Conservation (phyloP, 768 basidiomycete genomes). For the Lactarius pseudohatsudake region DNA sequence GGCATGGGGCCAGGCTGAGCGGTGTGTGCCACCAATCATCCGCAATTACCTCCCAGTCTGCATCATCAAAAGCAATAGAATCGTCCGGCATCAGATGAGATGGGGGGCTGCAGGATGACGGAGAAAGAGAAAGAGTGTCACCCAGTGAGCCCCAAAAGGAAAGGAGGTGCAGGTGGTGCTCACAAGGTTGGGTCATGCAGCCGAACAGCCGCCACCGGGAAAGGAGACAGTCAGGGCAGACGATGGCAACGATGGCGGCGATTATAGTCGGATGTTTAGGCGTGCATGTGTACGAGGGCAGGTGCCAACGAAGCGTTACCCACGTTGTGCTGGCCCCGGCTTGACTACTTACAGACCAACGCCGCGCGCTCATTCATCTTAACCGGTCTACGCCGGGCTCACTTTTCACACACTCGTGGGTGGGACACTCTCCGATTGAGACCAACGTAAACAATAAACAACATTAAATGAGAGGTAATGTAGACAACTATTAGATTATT, state of each 20-base stretch:
- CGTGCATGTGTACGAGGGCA: conserved; percentile 17
- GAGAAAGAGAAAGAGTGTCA: conserved; percentile 25
- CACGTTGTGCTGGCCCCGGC: conserved; percentile 8
- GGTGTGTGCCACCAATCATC: conserved; percentile 30
- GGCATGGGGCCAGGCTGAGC: conserved; percentile 19
- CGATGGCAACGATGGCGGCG: conserved; percentile 14
- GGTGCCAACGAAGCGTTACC: conserved; percentile 9
- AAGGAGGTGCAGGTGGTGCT: conserved; percentile 25
- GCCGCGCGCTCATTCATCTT: background rate
- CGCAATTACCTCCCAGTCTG: conserved; percentile 27
- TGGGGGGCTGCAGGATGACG: conserved; percentile 18
- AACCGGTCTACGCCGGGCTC: background rate
- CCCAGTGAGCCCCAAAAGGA: conserved; percentile 26
- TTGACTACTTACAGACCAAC: background rate
- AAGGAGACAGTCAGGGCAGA: conserved; percentile 19
- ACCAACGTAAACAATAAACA: background rate
- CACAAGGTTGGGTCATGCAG: conserved; percentile 27
- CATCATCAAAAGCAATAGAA: conserved; percentile 23
- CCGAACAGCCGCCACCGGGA: conserved; percentile 26
- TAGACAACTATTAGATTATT: background rate
- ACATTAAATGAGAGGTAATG: background rate
- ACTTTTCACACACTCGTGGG: conserved; percentile 18
- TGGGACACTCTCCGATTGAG: too few relatives aligned
- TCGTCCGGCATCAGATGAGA: conserved; percentile 26
- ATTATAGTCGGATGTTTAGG: conserved; percentile 11